Base-by-base conservation (phyloP, 140 eudicot species). In the Oenanthe javanica region DNA sequence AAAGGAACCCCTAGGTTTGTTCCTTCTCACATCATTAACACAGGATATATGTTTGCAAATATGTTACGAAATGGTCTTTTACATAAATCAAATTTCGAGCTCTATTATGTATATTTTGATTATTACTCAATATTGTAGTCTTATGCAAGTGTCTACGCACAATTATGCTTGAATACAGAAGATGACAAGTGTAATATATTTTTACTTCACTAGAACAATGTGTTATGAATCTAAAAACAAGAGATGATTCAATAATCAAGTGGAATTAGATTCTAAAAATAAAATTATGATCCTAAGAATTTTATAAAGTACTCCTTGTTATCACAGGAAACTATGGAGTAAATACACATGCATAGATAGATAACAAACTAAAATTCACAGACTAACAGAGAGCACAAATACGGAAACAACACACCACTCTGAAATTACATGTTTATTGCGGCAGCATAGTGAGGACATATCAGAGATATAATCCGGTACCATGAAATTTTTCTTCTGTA, bases 1-100 rank as follows among this genome's bases (percentile, higher is more conserved):
- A 83, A 85, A 43, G 16, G 70, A 61, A 9, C 38, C 70, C 70
- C 38, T 61, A 61, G 70, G 38, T 61, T n/a, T 23, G 38, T 21
- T 25, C 49, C 49, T 42, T 42, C 54, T 43, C 48, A 36, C 49
- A 18, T 43, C 14, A 13, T 72, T 72, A 21, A 43, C 54, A 72
- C 52, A 40, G 7, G 77, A 72, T 72, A 43, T 6, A 18, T 16
- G 7, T 42, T 19, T 72, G 52, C 43, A 19, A 42, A 31, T 67
- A 67, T 16, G 13, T 31, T 46, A 31, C 31, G 7, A 67, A 67
- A 31, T 31, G 40, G 6, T 67, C 45, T 25, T 67, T 66, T 27
- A 9, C 40, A 51, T 51, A 14, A 31, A 38, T 67, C 46, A 6
- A 13, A 1, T 11, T 31, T 64, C 15, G 19, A 51, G 19, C 19